Percentiles rank a stretch among this genome's conserved stretches.
These are phyloP conservation scores for Xylaria digitata DNA, from an alignment of 2,329 filamentous ascomycete species.

Conservation along the genomic window DNA sequence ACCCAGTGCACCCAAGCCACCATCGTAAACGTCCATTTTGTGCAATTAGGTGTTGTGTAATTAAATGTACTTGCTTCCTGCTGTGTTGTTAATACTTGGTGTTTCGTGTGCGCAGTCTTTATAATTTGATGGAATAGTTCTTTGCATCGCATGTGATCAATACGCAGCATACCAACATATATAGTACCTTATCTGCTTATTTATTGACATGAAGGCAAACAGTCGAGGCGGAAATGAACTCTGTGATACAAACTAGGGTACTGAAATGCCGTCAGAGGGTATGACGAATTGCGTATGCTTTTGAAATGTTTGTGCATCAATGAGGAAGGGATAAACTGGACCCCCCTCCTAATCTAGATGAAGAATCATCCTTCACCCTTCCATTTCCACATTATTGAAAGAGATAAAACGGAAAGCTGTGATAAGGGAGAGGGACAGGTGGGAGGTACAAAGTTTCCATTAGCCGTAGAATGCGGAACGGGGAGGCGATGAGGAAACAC, in stretches of 20 bases:
- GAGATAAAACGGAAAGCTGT: neutral
- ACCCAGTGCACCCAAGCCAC: neutral
- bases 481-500: too few species aligned
- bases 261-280: too few species aligned
- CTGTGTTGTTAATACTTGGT: neutral
- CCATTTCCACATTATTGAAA: neutral
- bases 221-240: too few species aligned
- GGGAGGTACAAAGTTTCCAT: too few species aligned
- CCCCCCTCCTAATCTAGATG: too few species aligned
- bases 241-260: too few species aligned
- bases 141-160: neutral
- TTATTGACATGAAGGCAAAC: neutral
- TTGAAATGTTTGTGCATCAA: neutral
- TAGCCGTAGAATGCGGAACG: neutral
- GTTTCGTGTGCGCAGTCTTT: neutral
- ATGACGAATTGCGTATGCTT: too few species aligned
- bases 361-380: neutral
- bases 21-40: slow-evolving; percentile 5
- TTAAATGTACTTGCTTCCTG: neutral
- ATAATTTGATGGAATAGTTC: neutral
- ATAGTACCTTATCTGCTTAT: neutral
- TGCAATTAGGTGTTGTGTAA: too few species aligned
- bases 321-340: slow-evolving; percentile 2
- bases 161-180: neutral
- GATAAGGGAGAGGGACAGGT: neutral